Percentiles rank a stretch among this genome's conserved stretches.
phyloP scores from a whole-genome alignment of 257 asterid species.

The Rubia yunnanensis region DNA sequence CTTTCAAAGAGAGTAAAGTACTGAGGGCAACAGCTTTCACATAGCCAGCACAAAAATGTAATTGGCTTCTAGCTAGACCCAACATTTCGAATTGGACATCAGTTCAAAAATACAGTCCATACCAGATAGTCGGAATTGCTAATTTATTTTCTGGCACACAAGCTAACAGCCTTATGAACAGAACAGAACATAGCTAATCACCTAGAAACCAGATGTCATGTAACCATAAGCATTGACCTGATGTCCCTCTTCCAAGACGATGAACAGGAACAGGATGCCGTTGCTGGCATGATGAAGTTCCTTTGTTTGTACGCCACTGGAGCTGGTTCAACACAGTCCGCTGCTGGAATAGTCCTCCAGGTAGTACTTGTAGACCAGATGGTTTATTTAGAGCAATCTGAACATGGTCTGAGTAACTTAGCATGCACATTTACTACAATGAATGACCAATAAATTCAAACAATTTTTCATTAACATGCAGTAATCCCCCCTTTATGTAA shows the following conservation, averaged over 20 bases:
- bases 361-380: conserved; percentile 88
- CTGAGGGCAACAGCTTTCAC: background rate
- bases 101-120: background rate
- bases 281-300: conserved; percentile 27
- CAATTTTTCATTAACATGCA: background rate
- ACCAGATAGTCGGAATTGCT: background rate
- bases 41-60: background rate
- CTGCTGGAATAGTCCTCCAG: conserved; percentile 96
- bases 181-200: background rate
- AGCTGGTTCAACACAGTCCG: conserved; percentile 89
- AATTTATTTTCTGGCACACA: background rate
- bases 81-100: background rate
- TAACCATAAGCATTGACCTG: conserved; percentile 44
- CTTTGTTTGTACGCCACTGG: conserved; percentile 44
- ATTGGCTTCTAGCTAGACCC: background rate
- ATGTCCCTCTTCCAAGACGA: conserved; percentile 97
- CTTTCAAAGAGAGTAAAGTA: background rate
- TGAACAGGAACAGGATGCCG: conserved; percentile 86
- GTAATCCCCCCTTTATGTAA: background rate
- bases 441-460: background rate
- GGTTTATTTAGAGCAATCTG: conserved; percentile 92
- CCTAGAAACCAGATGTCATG: conserved; percentile 11
- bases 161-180: background rate
- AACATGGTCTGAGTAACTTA: conserved; percentile 14
- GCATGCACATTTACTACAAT: background rate